Conservation (phyloP, 805 yeast species). For the Saturnispora galanensis region DNA sequence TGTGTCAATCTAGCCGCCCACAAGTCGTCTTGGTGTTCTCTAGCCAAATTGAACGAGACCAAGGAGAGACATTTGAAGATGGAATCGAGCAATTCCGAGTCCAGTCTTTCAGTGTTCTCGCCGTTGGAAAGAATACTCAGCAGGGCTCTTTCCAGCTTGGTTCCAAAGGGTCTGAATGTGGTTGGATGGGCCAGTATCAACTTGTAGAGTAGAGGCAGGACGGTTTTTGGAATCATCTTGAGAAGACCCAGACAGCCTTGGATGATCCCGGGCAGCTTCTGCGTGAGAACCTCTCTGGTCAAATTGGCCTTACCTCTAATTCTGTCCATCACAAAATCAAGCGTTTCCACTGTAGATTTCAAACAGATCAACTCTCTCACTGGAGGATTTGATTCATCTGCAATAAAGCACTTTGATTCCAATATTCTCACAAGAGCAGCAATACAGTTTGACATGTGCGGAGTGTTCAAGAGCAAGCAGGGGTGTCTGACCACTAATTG, state of each 20-base stretch:
- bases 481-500: slow-evolving; percentile 28
- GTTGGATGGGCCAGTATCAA: slow-evolving; percentile 55
- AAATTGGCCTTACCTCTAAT: slow-evolving; percentile 76
- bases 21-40: slow-evolving; percentile 36
- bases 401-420: slow-evolving; percentile 29
- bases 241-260: slow-evolving; percentile 39
- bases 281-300: slow-evolving; percentile 75
- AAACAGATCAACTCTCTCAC: slow-evolving; percentile 20
- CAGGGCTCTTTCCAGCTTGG: slow-evolving; percentile 44
- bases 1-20: slow-evolving; percentile 40
- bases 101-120: slow-evolving; percentile 30
- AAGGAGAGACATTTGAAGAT: slow-evolving; percentile 45
- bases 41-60: slow-evolving; percentile 45
- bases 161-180: slow-evolving; percentile 71
- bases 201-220: slow-evolving; percentile 32
- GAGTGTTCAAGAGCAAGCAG: slow-evolving; percentile 29
- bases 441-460: slow-evolving; percentile 27
- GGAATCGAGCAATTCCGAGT: slow-evolving; percentile 29
- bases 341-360: slow-evolving; percentile 31
- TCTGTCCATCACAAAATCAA: slow-evolving; percentile 33
- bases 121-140: slow-evolving; percentile 27
- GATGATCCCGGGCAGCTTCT: slow-evolving; percentile 59
- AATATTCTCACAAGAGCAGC: slow-evolving; percentile 33
- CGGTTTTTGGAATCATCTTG: slow-evolving; percentile 28
- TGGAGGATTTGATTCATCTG: slow-evolving; percentile 22